Conservation (phyloP, 1,284 basidiomycete genomes). For the Boletellus deceptivus region DNA sequence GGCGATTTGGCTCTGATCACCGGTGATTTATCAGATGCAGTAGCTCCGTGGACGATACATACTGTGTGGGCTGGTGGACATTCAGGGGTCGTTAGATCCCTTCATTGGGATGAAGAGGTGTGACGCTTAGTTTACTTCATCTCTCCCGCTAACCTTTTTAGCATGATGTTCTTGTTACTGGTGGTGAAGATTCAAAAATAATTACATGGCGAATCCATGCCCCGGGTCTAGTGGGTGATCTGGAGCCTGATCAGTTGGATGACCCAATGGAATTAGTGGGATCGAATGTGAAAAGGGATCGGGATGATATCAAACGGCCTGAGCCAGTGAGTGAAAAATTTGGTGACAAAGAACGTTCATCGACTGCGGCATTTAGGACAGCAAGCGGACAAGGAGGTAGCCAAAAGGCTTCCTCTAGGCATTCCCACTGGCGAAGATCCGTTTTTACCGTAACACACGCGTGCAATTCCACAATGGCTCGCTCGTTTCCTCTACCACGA, state of each 20-base stretch:
- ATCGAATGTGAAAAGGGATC: constrained; percentile 23
- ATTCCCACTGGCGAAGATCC: background rate
- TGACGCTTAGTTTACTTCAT: constrained; percentile 8
- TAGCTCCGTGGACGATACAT: constrained; percentile 49
- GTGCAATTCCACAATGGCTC: background rate
- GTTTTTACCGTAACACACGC: background rate
- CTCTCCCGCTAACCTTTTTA: constrained; percentile 21
- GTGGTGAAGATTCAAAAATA: constrained; percentile 62
- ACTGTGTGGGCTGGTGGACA: constrained; percentile 53
- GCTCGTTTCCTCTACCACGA: background rate
- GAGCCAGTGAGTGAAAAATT: constrained; percentile 16
- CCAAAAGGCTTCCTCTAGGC: background rate
- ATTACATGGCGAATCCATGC: constrained; percentile 44
- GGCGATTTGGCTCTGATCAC: constrained; percentile 59
- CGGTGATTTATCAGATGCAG: constrained; percentile 36
- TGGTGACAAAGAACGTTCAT: background rate
- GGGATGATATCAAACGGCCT: constrained; percentile 12
- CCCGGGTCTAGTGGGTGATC: background rate
- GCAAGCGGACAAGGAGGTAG: constrained; percentile 24
- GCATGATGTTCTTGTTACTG: constrained; percentile 52
- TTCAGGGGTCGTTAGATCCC: constrained; percentile 54
- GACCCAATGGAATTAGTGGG: constrained; percentile 14
- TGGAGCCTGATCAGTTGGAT: constrained; percentile 3
- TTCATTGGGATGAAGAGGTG: constrained; percentile 56
- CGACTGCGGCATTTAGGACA: constrained; percentile 10